phyloP scores from a whole-genome alignment of 805 yeast genomes.

The Yamadazyma tumulicola region DNA sequence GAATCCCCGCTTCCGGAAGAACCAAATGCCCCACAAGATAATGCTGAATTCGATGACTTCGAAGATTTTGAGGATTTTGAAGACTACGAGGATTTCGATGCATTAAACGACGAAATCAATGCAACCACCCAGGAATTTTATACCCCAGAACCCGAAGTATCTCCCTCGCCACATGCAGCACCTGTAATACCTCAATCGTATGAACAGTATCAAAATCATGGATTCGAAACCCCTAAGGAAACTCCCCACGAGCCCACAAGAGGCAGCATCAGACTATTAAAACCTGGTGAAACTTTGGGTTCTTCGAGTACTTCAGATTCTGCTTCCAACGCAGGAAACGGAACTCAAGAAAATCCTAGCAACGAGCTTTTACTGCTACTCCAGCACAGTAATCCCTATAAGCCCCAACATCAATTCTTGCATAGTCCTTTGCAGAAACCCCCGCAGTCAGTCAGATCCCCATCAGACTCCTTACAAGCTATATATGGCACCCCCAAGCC shows the following conservation, averaged over 20 bases:
- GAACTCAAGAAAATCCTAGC: too few relatives aligned
- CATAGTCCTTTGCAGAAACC: neutral
- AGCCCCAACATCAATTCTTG: neutral
- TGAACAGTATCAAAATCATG: neutral
- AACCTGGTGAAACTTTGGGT: conserved; percentile 25
- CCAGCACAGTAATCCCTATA: conserved; percentile 1
- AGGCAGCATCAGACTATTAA: conserved; percentile 18
- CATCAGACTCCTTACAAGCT: neutral
- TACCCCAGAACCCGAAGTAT: neutral
- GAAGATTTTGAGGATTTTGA: conserved; percentile 29
- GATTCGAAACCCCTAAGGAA: too few relatives aligned
- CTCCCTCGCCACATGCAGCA: neutral
- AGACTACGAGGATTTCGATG: conserved; percentile 32
- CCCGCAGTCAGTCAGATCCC: neutral
- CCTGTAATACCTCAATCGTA: neutral
- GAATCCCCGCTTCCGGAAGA: neutral
- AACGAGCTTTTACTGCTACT: conserved; percentile 15
- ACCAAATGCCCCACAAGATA: neutral
- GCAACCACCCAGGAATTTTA: conserved; percentile 8
- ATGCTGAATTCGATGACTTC: conserved; percentile 11
- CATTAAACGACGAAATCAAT: conserved; percentile 13
- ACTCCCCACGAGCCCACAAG: neutral
- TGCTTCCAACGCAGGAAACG: too few relatives aligned
- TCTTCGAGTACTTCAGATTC: conserved; percentile 2
- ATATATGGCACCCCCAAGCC: conserved; percentile 6